These are phyloP conservation scores for Millerozyma miso DNA, from an alignment of 805 yeast genomes.

Conservation along the genomic window DNA sequence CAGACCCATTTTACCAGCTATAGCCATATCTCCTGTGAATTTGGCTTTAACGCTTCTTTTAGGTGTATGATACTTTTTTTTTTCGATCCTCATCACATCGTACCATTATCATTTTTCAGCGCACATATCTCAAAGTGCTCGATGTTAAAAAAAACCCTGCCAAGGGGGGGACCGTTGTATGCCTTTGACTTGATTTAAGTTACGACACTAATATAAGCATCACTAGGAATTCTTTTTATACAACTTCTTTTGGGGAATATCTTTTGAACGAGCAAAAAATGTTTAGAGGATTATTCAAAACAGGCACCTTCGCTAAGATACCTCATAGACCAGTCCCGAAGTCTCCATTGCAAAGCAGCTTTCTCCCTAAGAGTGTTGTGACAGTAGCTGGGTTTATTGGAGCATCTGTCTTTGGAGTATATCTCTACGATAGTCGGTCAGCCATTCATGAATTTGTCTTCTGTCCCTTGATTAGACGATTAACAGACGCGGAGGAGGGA, in stretches of 20 bases:
- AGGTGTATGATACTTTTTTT: constrained; percentile 3
- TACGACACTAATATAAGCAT: too few relatives aligned
- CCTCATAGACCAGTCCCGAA: constrained; percentile 1
- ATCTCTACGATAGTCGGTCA: constrained; percentile 72
- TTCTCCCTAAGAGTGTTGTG: constrained; percentile 13
- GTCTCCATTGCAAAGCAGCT: constrained; percentile 11
- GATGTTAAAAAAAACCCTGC: background rate
- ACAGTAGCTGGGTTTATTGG: constrained; percentile 17
- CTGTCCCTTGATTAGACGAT: constrained; percentile 68
- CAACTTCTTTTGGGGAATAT: too few relatives aligned
- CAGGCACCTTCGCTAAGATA: background rate
- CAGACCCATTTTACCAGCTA: constrained; percentile 18
- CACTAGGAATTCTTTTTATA: too few relatives aligned
- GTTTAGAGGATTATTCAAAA: constrained; percentile 3
- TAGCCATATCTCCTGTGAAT: constrained; percentile 9
- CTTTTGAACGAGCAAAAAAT: too few relatives aligned
- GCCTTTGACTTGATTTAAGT: too few relatives aligned
- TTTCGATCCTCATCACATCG: constrained; percentile 28
- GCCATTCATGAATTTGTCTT: constrained; percentile 75
- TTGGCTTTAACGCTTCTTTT: background rate
- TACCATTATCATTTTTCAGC: constrained; percentile 17
- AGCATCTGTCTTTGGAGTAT: constrained; percentile 43
- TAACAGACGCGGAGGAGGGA: constrained; percentile 82
- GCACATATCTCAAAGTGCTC: background rate
- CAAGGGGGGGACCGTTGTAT: too few relatives aligned